Base-by-base conservation (phyloP, 2,329 filamentous ascomycete species). In the Fragosphaeria purpurea region DNA sequence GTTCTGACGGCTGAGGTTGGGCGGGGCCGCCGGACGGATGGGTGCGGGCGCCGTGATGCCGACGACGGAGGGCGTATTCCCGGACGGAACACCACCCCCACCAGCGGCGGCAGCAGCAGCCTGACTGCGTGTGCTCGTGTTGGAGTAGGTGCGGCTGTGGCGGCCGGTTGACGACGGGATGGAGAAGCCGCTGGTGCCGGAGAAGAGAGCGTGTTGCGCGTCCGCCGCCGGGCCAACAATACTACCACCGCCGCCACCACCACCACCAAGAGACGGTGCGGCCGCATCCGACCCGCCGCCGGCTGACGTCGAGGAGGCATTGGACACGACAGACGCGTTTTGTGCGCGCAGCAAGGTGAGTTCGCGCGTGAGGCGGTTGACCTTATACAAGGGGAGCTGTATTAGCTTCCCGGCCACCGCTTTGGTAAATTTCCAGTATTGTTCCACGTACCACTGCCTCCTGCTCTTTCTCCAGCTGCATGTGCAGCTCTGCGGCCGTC, bases 401-500 rank as follows among this genome's bases (percentile, higher is more conserved):
- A 22, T 22, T 22, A 22, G 22, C 22, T 22, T 22, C 22, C 22
- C 22, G 22, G 22, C 22, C 22, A 22, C 22, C 22, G 22, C 22
- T 22, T 22, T 22, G 22, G 3, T 22, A 22, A 2, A 22, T 22
- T 22, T 22, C 22, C 22, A 22, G 22, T 22, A 22, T 22, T 22
- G 22, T 22, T 22, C 3, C 22, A 70, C 81, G 56, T 75, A 93
- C 90, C 60, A 96, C 85, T 38, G 89, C 87, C 67, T 97, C 91
- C 61, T 97, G 90, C 64, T 97, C 91, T 67, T 94, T 93, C 68
- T 97, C 91, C 32, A 96, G 75, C 69, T 95, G 82, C 53, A 86
- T 75, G 66, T 96, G 89, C 54, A 97, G 75, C 65, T 97, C 91
- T 4, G 88, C 86, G 1, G 88, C 83, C 0, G 91, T 96, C 64